Evolutionary conservation across 805 yeast genomes (phyloP).

Genomic region (Ogataea chonburiensis): DNA sequence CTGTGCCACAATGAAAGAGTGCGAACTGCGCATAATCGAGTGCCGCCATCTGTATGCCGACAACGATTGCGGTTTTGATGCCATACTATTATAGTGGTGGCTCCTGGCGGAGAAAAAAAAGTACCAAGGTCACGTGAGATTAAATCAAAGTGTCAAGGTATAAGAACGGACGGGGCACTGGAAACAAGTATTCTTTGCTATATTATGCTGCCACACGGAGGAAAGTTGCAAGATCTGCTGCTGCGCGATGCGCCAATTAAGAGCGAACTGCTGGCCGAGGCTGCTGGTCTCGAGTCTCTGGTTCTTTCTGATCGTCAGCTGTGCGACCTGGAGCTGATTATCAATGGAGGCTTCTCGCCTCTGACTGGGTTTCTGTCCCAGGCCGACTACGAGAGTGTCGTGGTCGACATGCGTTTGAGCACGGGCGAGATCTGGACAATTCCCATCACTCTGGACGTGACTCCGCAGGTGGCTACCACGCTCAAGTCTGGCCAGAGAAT

Average conservation of each 20-base stretch:
- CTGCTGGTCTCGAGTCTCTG: constrained; percentile 46
- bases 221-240: constrained; percentile 78
- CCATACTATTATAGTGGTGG: constrained; percentile 7
- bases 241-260: constrained; percentile 73
- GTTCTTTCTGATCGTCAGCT: constrained; percentile 80
- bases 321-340: constrained; percentile 87
- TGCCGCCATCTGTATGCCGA: constrained; percentile 41
- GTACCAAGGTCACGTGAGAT: constrained; percentile 14
- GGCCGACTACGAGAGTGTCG: constrained; percentile 68
- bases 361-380: constrained; percentile 64
- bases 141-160: constrained; percentile 4
- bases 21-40: constrained; percentile 70
- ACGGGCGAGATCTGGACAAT: constrained; percentile 86
- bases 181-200: constrained; percentile 1
- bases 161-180: background rate
- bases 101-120: background rate
- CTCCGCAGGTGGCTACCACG: constrained; percentile 45
- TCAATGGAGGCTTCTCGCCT: constrained; percentile 94
- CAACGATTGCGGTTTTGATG: constrained; percentile 11
- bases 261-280: constrained; percentile 55
- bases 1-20: constrained; percentile 59
- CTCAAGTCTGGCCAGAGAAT: constrained; percentile 59
- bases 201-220: constrained; percentile 74
- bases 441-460: constrained; percentile 86
- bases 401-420: constrained; percentile 64